Conservation (phyloP, 208 protist species). For the Wallacemonas sp. region DNA sequence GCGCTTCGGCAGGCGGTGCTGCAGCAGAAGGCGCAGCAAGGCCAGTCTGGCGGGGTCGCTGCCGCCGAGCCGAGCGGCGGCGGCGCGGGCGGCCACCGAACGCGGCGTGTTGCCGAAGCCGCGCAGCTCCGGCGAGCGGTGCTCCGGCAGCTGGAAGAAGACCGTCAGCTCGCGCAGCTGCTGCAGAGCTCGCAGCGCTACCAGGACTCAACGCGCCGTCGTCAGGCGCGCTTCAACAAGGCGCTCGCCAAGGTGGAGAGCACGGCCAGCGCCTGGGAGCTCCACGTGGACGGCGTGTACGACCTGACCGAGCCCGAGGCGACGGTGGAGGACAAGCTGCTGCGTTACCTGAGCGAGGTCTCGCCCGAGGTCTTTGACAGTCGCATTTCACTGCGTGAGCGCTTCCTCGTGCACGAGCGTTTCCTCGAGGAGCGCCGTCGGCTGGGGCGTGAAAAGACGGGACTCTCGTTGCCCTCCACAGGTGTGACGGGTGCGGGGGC, state of each 20-base stretch:
- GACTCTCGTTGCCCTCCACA: not conserved
- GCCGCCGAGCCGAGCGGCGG: not conserved
- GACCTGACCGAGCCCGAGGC: slow-evolving; percentile 14
- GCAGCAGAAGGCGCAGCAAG: not conserved
- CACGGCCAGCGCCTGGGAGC: slow-evolving; percentile 58
- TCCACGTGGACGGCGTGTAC: slow-evolving; percentile 56
- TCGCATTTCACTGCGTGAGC: slow-evolving; percentile 58
- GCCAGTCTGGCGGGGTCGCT: not conserved
- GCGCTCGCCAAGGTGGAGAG: slow-evolving; percentile 42
- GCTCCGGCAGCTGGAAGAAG: slow-evolving; percentile 14
- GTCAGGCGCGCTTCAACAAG: slow-evolving; percentile 35
- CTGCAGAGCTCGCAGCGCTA: slow-evolving; percentile 55
- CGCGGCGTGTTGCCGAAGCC: slow-evolving; percentile 10
- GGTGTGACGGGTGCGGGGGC: too few relatives aligned
- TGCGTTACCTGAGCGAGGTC: slow-evolving; percentile 63
- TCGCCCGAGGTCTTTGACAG: slow-evolving; percentile 61
- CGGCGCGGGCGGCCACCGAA: not conserved
- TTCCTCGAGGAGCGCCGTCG: slow-evolving; percentile 32
- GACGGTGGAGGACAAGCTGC: slow-evolving; percentile 57
- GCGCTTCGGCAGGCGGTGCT: not conserved
- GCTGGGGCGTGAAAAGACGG: not conserved
- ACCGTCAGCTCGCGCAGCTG: slow-evolving; percentile 21
- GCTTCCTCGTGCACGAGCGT: slow-evolving; percentile 48
- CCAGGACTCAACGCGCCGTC: slow-evolving; percentile 28
- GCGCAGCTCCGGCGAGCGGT: slow-evolving; percentile 12